These are phyloP conservation scores for Clavulina sp. DNA, from an alignment of 768 basidiomycete genomes.

Conservation along the genomic window DNA sequence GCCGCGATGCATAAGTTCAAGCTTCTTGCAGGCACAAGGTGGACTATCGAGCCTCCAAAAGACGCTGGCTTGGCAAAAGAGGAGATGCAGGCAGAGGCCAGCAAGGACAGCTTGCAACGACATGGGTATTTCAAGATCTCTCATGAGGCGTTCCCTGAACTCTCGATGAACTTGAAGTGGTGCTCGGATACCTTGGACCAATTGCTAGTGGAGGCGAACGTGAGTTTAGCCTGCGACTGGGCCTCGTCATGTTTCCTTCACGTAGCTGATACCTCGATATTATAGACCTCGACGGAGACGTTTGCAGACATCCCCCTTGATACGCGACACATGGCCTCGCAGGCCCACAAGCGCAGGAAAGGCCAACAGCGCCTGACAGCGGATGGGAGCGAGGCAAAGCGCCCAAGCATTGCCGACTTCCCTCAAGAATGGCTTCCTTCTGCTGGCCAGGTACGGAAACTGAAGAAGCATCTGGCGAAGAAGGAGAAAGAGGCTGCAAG, in stretches of 20 bases:
- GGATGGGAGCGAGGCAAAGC: constrained; percentile 26
- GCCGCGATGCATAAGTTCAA: constrained; percentile 68
- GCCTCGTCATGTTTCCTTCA: background rate
- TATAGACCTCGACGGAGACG: constrained; percentile 25
- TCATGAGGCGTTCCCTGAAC: constrained; percentile 70
- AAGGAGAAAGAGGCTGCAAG: too few relatives aligned
- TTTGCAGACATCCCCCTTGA: constrained; percentile 66
- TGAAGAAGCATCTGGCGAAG: too few relatives aligned
- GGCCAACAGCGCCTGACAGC: constrained; percentile 33
- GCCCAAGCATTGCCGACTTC: constrained; percentile 61
- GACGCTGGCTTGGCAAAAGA: constrained; percentile 38
- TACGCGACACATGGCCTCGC: constrained; percentile 57
- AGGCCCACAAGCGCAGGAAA: constrained; percentile 50
- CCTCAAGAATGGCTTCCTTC: constrained; percentile 83
- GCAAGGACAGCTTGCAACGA: too few relatives aligned
- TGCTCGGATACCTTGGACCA: constrained; percentile 71
- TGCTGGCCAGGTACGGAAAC: too few relatives aligned
- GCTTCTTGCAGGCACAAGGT: constrained; percentile 75
- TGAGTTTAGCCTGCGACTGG: constrained; percentile 25
- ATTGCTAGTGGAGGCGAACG: constrained; percentile 69
- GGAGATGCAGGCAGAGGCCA: constrained; percentile 8
- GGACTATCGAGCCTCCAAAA: constrained; percentile 56
- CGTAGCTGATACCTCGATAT: background rate
- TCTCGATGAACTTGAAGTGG: constrained; percentile 87
- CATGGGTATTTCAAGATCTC: constrained; percentile 83